These are phyloP conservation scores for Rubus parviflorus DNA, from an alignment of 306 rosid species.

Conservation along the genomic window DNA sequence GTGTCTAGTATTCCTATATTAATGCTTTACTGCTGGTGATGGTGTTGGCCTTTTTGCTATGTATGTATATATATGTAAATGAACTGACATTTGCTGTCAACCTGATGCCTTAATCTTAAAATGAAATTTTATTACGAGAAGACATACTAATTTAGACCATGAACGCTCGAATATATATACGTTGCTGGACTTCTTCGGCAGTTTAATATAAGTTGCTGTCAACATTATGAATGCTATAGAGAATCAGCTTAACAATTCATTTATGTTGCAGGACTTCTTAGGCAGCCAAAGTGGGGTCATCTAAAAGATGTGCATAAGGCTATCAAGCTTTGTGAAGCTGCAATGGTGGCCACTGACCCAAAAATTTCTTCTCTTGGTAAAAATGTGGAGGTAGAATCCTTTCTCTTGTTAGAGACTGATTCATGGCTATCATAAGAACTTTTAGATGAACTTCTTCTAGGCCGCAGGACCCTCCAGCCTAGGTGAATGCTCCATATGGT, in stretches of 20 bases:
- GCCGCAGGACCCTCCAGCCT: constrained; percentile 11
- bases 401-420: constrained; percentile 8
- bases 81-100: constrained; percentile 2
- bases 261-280: constrained; percentile 60
- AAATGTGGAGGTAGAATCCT: constrained; percentile 65
- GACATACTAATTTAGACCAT: neutral
- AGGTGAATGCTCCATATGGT: neutral
- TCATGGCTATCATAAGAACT: neutral
- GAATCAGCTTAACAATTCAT: constrained; percentile 18
- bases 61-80: neutral
- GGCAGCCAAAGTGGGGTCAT: constrained; percentile 99
- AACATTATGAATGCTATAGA: neutral
- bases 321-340: constrained; percentile 80
- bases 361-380: constrained; percentile 58
- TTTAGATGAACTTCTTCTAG: neutral
- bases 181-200: neutral
- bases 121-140: neutral
- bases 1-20: constrained; percentile 9
- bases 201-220: neutral
- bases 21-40: neutral
- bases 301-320: constrained; percentile 83
- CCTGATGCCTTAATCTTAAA: constrained; percentile 2
- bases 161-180: neutral
- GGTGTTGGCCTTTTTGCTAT: constrained; percentile 7
- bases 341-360: constrained; percentile 79